Evolutionary conservation across 2,329 filamentous ascomycete genomes (phyloP).

Genomic region (Penicillium paneum): DNA sequence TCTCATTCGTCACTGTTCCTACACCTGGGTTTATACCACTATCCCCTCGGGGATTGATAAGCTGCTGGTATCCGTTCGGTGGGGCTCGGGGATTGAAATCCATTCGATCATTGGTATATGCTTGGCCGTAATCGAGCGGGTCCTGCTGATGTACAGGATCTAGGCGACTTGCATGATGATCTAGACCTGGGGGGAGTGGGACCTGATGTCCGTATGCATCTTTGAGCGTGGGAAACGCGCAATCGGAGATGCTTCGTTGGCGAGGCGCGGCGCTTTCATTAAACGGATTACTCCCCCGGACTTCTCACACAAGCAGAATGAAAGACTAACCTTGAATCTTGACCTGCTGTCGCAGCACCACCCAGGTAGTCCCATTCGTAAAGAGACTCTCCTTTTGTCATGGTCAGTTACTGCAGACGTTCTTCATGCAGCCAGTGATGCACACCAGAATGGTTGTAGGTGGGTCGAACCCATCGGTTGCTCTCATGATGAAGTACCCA

Average conservation of each 20-base stretch:
- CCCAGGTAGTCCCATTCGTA: neutral
- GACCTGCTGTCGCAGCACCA: neutral
- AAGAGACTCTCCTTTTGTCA: neutral
- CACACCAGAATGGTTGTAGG: slow-evolving; percentile 3
- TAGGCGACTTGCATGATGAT: neutral
- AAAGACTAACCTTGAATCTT: neutral
- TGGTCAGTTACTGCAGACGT: neutral
- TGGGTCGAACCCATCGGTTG: slow-evolving; percentile 5
- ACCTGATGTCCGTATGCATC: neutral
- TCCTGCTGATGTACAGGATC: neutral
- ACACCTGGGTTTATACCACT: neutral
- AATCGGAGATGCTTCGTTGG: neutral
- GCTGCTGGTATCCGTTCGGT: neutral
- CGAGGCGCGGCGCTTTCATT: neutral
- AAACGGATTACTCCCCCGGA: neutral
- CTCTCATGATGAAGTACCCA: slow-evolving; percentile 1
- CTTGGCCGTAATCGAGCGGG: neutral
- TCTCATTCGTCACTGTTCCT: neutral
- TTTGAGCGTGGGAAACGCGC: neutral
- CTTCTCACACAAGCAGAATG: neutral
- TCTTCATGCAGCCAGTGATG: too few relatives aligned
- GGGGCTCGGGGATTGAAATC: neutral
- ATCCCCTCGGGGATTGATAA: neutral
- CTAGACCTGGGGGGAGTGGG: neutral
- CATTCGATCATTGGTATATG: neutral